Conservation (phyloP, 306 rosid genomes). For the Adenanthera pavonina region DNA sequence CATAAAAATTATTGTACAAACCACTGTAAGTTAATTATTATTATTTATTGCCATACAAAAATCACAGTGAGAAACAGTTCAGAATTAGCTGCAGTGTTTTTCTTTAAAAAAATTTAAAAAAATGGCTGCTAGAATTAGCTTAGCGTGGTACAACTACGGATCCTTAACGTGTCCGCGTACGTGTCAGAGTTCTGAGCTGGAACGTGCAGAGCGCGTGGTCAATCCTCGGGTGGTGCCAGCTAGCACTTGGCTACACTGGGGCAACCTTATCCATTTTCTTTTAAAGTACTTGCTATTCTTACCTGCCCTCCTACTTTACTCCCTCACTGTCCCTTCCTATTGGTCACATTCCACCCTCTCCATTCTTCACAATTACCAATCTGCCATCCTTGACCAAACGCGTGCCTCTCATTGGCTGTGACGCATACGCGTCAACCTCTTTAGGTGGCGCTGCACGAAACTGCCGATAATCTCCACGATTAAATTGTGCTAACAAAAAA, state of each 20-base stretch:
- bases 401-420: conserved; percentile 44
- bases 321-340: conserved; percentile 30
- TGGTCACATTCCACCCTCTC: not conserved
- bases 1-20: too few species aligned
- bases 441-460: conserved; percentile 18
- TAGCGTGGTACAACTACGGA: conserved; percentile 27
- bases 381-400: conserved; percentile 16
- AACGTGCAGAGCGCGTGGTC: conserved; percentile 53
- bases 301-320: not conserved
- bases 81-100: too few species aligned
- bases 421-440: not conserved
- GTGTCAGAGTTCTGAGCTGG: conserved; percentile 36
- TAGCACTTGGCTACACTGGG: conserved; percentile 44
- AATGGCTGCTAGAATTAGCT: not conserved
- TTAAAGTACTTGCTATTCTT: conserved; percentile 2
- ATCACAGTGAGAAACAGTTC: too few species aligned
- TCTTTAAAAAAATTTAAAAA: not conserved
- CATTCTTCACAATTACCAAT: conserved; percentile 20
- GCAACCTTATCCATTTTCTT: conserved; percentile 54
- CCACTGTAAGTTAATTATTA: too few species aligned
- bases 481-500: conserved; percentile 41
- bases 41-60: too few species aligned
- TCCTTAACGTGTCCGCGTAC: conserved; percentile 23
- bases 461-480: conserved; percentile 49
- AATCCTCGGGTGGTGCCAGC: conserved; percentile 48